These are phyloP conservation scores for Saturnispora bothae DNA, from an alignment of 805 yeast species.

Conservation along the genomic window DNA sequence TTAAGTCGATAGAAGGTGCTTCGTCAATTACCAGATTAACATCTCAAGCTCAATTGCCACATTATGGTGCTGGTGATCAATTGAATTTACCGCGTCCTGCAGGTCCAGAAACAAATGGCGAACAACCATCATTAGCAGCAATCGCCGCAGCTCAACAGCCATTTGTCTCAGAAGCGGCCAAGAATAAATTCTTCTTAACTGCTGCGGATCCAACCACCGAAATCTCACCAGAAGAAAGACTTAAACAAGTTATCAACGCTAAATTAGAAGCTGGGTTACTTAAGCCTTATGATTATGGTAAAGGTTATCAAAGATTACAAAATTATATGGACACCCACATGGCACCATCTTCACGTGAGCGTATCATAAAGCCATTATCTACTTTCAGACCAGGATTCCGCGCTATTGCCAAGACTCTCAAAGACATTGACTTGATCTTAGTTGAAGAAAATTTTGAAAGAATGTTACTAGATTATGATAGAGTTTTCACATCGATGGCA, in stretches of 20 bases:
- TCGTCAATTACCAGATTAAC: conserved; percentile 14
- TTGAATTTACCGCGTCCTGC: not conserved
- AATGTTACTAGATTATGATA: conserved; percentile 83
- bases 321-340: conserved; percentile 87
- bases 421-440: conserved; percentile 80
- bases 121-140: conserved; percentile 6
- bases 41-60: conserved; percentile 14
- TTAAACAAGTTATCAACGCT: conserved; percentile 89
- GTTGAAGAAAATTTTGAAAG: conserved; percentile 94
- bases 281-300: conserved; percentile 88
- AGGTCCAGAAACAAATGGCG: not conserved
- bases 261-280: conserved; percentile 87
- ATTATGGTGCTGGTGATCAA: not conserved
- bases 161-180: conserved; percentile 59
- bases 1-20: conserved; percentile 25
- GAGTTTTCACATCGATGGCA: conserved; percentile 95
- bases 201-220: conserved; percentile 97
- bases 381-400: conserved; percentile 87
- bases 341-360: conserved; percentile 72
- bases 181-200: conserved; percentile 86
- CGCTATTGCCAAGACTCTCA: conserved; percentile 81
- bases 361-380: conserved; percentile 76
- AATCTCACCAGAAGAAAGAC: conserved; percentile 84
- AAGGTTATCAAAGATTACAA: conserved; percentile 84
- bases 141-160: conserved; percentile 14